Evolutionary conservation across 2,329 filamentous ascomycete genomes (phyloP).

Genomic region (Aotearoamyces nothofagi): DNA sequence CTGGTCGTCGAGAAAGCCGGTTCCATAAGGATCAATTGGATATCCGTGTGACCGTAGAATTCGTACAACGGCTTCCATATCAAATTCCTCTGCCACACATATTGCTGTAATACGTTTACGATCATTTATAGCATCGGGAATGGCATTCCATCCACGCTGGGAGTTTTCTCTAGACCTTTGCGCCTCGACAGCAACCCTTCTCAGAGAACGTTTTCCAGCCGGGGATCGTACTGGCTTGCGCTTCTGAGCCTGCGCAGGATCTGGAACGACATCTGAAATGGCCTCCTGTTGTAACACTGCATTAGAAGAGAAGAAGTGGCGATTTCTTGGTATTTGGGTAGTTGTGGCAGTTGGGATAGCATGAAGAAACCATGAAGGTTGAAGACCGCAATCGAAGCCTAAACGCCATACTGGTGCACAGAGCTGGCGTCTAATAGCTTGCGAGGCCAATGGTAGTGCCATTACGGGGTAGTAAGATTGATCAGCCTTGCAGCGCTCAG

Average conservation of each 20-base stretch:
- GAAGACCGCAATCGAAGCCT: slow-evolving; percentile 4
- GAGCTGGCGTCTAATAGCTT: background rate
- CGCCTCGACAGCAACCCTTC: slow-evolving; percentile 75
- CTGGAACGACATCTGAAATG: slow-evolving; percentile 2
- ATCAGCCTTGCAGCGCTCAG: no score
- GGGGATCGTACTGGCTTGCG: slow-evolving; percentile 33
- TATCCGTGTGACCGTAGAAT: slow-evolving; percentile 44
- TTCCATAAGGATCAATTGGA: slow-evolving; percentile 43
- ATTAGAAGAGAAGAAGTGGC: slow-evolving; percentile 53
- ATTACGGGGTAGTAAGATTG: no score
- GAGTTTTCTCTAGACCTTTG: slow-evolving; percentile 40
- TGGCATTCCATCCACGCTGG: slow-evolving; percentile 8
- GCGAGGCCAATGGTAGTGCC: background rate
- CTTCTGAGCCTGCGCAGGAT: slow-evolving; percentile 11
- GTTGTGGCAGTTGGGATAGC: slow-evolving; percentile 22
- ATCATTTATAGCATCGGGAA: slow-evolving; percentile 21
- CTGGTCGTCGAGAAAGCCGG: slow-evolving; percentile 43
- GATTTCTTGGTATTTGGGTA: slow-evolving; percentile 30
- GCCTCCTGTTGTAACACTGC: slow-evolving; percentile 28
- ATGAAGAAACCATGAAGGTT: slow-evolving; percentile 27
- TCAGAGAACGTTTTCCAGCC: slow-evolving; percentile 56
- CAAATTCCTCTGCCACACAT: slow-evolving; percentile 47
- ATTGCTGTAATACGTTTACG: slow-evolving; percentile 47
- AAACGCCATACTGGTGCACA: background rate
- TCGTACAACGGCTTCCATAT: slow-evolving; percentile 43